These are phyloP conservation scores for Nidularia sp. DNA, from an alignment of 768 basidiomycete species.

Conservation along the genomic window DNA sequence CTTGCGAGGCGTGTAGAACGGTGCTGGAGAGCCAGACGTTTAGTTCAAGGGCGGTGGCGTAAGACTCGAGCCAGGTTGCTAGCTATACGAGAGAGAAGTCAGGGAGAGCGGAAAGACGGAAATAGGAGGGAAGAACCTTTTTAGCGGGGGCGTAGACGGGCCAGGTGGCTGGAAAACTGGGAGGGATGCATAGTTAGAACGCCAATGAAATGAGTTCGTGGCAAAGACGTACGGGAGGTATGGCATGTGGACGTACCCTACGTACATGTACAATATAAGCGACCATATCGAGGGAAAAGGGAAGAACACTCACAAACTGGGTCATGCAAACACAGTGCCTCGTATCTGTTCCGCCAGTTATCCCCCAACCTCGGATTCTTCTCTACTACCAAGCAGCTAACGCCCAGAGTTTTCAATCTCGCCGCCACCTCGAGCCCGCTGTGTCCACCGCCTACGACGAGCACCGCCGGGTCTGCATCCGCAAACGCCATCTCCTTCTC, in stretches of 20 bases:
- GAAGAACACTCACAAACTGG: constrained; percentile 31
- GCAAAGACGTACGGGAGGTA: constrained; percentile 39
- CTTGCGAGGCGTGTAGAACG: constrained; percentile 31
- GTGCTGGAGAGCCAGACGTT: constrained; percentile 58
- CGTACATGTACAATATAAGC: background rate
- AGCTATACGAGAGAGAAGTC: constrained; percentile 27
- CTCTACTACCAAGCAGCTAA: constrained; percentile 52
- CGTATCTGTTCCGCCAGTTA: constrained; percentile 59
- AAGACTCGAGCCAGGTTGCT: constrained; percentile 65
- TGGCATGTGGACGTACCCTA: constrained; percentile 53
- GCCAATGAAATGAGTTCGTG: too few species aligned
- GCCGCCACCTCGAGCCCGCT: constrained; percentile 55
- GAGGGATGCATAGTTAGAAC: background rate
- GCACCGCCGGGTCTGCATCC: constrained; percentile 44
- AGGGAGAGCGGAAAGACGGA: background rate
- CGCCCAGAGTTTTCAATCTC: constrained; percentile 45
- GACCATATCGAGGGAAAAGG: background rate
- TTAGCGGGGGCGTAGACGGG: constrained; percentile 45
- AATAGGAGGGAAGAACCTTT: constrained; percentile 28
- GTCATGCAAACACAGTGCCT: constrained; percentile 52
- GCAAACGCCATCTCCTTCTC: constrained; percentile 36
- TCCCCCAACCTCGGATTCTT: constrained; percentile 48
- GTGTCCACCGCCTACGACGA: constrained; percentile 55
- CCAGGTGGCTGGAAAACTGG: constrained; percentile 56
- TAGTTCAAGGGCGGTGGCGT: constrained; percentile 55